Evolutionary conservation across 371 early-diverging fungal genomes (phyloP).

Genomic region (Saksenaea vasiformis): DNA sequence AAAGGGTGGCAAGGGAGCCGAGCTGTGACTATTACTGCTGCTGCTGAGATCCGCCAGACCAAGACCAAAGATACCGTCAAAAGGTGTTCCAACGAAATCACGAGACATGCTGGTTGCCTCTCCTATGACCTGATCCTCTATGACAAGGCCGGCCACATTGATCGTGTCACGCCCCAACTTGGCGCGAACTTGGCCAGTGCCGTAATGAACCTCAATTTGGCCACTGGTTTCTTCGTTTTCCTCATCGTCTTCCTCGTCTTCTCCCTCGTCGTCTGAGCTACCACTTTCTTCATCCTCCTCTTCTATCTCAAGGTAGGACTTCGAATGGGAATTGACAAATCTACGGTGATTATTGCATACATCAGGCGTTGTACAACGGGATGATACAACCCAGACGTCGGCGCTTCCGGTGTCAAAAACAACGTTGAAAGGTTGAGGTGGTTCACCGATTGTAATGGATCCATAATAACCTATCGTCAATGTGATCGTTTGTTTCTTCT

Average conservation of each 20-base stretch:
- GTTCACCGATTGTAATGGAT: slow-evolving; percentile 63
- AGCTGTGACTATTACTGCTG: slow-evolving; percentile 9
- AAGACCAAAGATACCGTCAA: slow-evolving; percentile 74
- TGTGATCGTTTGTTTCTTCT: neutral
- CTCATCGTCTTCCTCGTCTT: slow-evolving; percentile 9
- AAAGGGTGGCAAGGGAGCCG: slow-evolving; percentile 60
- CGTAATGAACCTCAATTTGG: slow-evolving; percentile 60
- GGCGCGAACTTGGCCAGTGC: slow-evolving; percentile 61
- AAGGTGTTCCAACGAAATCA: slow-evolving; percentile 59
- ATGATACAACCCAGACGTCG: slow-evolving; percentile 90
- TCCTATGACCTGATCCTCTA: slow-evolving; percentile 52
- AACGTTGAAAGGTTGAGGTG: slow-evolving; percentile 66
- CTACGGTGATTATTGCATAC: slow-evolving; percentile 27
- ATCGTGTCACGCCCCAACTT: slow-evolving; percentile 54
- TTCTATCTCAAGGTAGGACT: slow-evolving; percentile 9
- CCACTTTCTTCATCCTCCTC: neutral
- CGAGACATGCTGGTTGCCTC: slow-evolving; percentile 56
- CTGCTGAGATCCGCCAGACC: slow-evolving; percentile 62
- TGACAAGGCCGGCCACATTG: slow-evolving; percentile 44
- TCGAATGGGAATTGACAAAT: slow-evolving; percentile 15
- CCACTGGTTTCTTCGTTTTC: slow-evolving; percentile 8
- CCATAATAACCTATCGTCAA: slow-evolving; percentile 59
- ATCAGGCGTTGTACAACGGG: slow-evolving; percentile 80
- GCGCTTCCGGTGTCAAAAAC: slow-evolving; percentile 81
- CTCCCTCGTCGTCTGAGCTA: neutral